A percentile compares a stretch with the other conserved stretches of the same genome.
Evolutionary conservation across 129 eudicot species (phyloP).

Genomic region (Lactuca saligna): DNA sequence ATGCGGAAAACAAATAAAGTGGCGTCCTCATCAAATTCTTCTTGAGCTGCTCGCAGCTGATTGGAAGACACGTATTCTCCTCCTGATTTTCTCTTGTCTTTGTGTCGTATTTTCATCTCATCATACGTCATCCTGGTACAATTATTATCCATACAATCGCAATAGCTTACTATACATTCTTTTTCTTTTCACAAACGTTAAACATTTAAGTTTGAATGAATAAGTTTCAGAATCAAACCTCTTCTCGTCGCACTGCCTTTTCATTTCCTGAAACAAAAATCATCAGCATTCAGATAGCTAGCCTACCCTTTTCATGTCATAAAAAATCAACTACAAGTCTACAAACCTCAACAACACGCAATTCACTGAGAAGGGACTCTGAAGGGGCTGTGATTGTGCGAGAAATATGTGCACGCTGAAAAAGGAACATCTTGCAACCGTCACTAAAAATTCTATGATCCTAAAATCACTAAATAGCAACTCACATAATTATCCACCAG

Average conservation of each 20-base stretch:
- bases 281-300: not conserved
- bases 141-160: not conserved
- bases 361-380: conserved; percentile 89
- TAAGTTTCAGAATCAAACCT: conserved; percentile 48
- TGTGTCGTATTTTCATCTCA: conserved; percentile 44
- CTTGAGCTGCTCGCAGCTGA: conserved; percentile 57
- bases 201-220: not conserved
- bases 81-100: conserved; percentile 53
- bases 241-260: conserved; percentile 70
- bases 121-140: conserved; percentile 54
- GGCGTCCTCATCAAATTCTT: conserved; percentile 76
- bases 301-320: conserved; percentile 70
- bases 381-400: conserved; percentile 85
- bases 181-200: not conserved
- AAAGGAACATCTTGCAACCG: not conserved
- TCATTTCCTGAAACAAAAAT: conserved; percentile 64
- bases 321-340: not conserved
- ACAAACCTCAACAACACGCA: conserved; percentile 81
- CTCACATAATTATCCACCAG: conserved; percentile 77
- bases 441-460: too few relatives aligned
- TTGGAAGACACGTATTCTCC: conserved; percentile 48
- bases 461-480: too few relatives aligned
- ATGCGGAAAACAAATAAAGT: conserved; percentile 67
- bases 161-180: not conserved
- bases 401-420: conserved; percentile 76